Evolutionary conservation across 106 monocot species (phyloP).

Genomic region (Apostasia shenzhenica): DNA sequence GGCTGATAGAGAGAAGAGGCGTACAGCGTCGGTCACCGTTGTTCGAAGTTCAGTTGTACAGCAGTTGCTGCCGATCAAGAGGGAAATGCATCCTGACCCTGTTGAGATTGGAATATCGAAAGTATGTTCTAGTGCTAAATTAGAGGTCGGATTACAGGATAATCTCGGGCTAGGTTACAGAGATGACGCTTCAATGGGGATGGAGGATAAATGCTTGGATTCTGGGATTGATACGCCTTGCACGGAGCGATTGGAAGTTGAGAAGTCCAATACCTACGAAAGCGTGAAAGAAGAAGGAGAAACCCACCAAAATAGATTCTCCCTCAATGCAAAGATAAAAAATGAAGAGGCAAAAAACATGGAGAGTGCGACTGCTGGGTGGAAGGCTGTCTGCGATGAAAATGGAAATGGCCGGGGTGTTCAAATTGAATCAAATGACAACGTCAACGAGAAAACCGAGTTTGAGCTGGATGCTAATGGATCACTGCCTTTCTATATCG

Average conservation of each 20-base stretch:
- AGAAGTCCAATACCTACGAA: constrained; percentile 11
- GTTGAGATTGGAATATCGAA: constrained; percentile 13
- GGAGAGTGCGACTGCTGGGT: constrained; percentile 50
- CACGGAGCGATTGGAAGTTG: constrained; percentile 7
- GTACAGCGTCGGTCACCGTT: constrained; percentile 16
- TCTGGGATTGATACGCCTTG: background rate
- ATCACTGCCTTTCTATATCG: constrained; percentile 72
- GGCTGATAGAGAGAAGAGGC: constrained; percentile 60
- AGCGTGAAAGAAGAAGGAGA: constrained; percentile 16
- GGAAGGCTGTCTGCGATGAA: constrained; percentile 41
- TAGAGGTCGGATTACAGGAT: constrained; percentile 8
- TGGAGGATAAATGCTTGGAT: constrained; percentile 11
- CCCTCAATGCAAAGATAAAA: constrained; percentile 59
- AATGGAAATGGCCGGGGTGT: constrained; percentile 15
- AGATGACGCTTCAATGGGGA: constrained; percentile 10
- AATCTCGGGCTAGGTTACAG: constrained; percentile 2
- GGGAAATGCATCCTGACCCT: background rate
- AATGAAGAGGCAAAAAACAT: constrained; percentile 22
- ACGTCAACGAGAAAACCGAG: constrained; percentile 42
- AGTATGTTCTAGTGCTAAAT: background rate
- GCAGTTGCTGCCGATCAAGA: constrained; percentile 12
- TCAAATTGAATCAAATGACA: constrained; percentile 11
- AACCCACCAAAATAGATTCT: constrained; percentile 11
- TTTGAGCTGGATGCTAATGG: constrained; percentile 58
- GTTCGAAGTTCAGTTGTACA: background rate